Evolutionary conservation across 352 stramenopile species (phyloP).

Genomic region (Phytophthora citricola): DNA sequence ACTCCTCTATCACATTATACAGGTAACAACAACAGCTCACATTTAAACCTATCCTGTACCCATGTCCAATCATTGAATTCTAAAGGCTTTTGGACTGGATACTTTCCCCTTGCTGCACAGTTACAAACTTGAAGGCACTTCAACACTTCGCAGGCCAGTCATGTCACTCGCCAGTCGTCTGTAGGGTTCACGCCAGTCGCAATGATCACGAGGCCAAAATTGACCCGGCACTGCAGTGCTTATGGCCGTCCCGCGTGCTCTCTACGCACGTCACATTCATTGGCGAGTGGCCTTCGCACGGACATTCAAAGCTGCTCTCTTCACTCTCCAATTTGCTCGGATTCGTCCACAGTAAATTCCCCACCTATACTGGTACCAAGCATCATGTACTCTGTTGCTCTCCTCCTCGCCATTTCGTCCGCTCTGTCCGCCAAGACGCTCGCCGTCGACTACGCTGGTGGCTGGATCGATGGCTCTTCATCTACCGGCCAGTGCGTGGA

Average conservation of each 20-base stretch:
- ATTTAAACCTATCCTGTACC: background rate
- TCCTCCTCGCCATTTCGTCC: conserved; percentile 22
- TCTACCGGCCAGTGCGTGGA: conserved; percentile 67
- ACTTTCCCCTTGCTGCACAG: conserved; percentile 11
- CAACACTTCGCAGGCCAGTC: conserved; percentile 17
- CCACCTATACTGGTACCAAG: conserved; percentile 13
- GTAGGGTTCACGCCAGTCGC: conserved; percentile 21
- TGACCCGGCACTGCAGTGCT: conserved; percentile 1
- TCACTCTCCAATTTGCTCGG: conserved; percentile 31
- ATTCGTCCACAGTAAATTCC: conserved; percentile 25
- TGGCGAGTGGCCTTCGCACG: conserved; percentile 12
- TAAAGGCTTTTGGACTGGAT: conserved; percentile 23
- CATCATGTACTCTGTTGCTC: conserved; percentile 37
- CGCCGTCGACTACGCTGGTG: conserved; percentile 64
- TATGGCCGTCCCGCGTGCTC: conserved; percentile 25
- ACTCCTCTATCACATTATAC: conserved; percentile 9
- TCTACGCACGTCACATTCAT: conserved; percentile 30
- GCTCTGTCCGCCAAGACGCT: conserved; percentile 15
- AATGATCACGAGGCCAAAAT: conserved; percentile 8
- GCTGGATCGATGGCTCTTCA: conserved; percentile 50
- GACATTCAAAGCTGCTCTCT: conserved; percentile 4
- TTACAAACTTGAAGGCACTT: conserved; percentile 12
- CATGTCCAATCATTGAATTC: background rate
- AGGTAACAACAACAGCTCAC: background rate
- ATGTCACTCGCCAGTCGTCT: background rate